Evolutionary conservation across 2,329 filamentous ascomycete genomes (phyloP).

Genomic region (Aspergillus bombycis): DNA sequence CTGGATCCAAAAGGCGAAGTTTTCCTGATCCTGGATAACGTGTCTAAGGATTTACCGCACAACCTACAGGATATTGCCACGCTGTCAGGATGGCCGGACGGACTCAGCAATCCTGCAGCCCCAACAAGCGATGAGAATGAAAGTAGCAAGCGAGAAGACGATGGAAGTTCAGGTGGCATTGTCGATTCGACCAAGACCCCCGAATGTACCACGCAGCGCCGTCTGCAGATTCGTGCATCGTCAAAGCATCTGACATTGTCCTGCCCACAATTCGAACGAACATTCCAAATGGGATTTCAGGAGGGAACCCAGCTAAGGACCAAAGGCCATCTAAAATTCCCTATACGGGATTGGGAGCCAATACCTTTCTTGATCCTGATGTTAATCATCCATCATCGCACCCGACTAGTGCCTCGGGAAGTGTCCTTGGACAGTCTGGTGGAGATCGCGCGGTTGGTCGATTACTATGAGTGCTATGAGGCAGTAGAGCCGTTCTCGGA

Average conservation of each 20-base stretch:
- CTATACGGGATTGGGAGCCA: not conserved
- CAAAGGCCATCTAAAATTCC: not conserved
- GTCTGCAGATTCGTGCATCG: not conserved
- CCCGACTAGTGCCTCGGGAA: not conserved
- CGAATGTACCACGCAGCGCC: not conserved
- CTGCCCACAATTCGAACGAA: not conserved
- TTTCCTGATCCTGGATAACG: not conserved
- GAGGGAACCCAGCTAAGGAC: not conserved
- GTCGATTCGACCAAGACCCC: too few species aligned
- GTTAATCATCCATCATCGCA: not conserved
- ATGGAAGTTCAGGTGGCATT: too few species aligned
- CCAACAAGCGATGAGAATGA: not conserved
- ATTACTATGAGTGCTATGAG: not conserved
- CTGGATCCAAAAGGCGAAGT: not conserved
- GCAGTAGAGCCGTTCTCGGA: too few species aligned
- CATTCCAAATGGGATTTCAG: not conserved
- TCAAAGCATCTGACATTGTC: not conserved
- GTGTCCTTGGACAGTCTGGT: fast-evolving
- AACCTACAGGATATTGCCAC: not conserved
- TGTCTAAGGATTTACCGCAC: not conserved
- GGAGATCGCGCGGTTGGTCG: not conserved
- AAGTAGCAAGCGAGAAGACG: not conserved
- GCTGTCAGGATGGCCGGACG: not conserved
- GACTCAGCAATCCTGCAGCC: not conserved
- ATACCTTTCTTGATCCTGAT: not conserved